These are phyloP conservation scores for Calendula officinalis DNA, from an alignment of 129 eudicot species.

Conservation along the genomic window DNA sequence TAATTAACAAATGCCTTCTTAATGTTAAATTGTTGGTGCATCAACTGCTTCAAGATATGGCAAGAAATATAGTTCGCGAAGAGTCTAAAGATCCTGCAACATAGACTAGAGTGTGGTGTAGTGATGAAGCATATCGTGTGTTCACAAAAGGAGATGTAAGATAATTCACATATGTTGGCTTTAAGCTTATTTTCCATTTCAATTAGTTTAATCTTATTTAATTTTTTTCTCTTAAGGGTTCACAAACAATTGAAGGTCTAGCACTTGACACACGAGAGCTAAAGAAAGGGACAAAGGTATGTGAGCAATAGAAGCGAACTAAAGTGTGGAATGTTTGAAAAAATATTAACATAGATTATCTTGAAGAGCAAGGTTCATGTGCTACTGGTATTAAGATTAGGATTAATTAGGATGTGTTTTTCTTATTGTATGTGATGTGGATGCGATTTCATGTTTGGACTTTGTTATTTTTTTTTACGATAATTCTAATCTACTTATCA, in stretches of 20 bases:
- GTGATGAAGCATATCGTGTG: constrained; percentile 8
- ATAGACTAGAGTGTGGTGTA: not conserved
- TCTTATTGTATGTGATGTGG: too few relatives aligned
- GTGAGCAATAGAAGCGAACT: not conserved
- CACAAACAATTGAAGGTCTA: constrained; percentile 33
- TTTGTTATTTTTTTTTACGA: too few relatives aligned
- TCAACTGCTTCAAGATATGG: constrained; percentile 22
- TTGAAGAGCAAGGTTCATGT: too few relatives aligned
- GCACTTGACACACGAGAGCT: constrained; percentile 11
- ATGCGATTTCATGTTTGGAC: too few relatives aligned
- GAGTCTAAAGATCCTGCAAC: constrained; percentile 14
- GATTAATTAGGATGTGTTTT: too few relatives aligned
- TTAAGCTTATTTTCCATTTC: not conserved
- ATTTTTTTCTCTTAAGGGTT: constrained; percentile 22
- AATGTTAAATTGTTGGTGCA: constrained; percentile 2
- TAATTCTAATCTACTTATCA: too few relatives aligned
- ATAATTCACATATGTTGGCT: not conserved
- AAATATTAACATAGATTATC: not conserved
- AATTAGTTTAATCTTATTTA: not conserved
- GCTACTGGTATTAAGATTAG: too few relatives aligned
- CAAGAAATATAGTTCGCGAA: not conserved
- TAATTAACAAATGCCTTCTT: constrained; percentile 11
- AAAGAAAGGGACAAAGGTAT: not conserved
- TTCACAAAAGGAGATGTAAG: constrained; percentile 32
- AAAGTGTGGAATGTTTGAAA: too few relatives aligned